Evolutionary conservation across 257 asterid species (phyloP), one percentile per base, ranked within the genome.

Genomic region (Capsicum chinense): DNA sequence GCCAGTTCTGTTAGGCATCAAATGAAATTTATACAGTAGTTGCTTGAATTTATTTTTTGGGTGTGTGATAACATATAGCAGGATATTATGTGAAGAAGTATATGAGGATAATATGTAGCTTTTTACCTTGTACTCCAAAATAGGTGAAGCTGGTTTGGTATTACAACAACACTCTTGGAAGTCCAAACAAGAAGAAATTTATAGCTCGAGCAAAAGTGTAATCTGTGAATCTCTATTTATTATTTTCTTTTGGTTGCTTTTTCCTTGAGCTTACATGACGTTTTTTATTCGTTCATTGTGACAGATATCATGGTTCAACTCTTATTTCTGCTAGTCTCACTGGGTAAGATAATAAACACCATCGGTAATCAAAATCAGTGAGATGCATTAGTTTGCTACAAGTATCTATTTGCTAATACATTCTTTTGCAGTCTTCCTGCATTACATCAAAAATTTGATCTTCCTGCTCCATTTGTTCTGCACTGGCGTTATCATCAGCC

Each of bases 141-240:
- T 90, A 96, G 98, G 99, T 96, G 90, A 96, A 96, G 90, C 88
- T 94, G 88, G 98, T 91, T 47, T 96, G 99, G 99, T 96, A 96
- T 85, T 96, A 96, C 87, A 91, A 93, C 83, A 96, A 96, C 83
- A 98, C 98, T 85, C 98, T 96, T 82, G 98, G 99, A 83, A 93
- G 97, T 92, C 98, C 97, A 42, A 83, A 96, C 87, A 96, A 96
- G 92, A 96, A 96, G 90, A 96, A 96, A 86, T 96, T 96, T 88
- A 94, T 96, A 69, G 97, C 99, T 85, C 98, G 98, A 58, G 39
- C 85, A 76, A 96, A 96, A 94, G 89, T 98, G 98, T 96, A 92
- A 90, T 83, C 54, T 66, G 66, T 37, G 84, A 87, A 69, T 66
- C 73, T 56, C 12, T 48, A 82, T 56, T 15, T 14, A 15, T 42